A percentile compares a stretch with the other conserved stretches of the same genome.
These are phyloP conservation scores for Porphyrellus cyaneotinctus DNA, from an alignment of 768 basidiomycete genomes.

Conservation along the genomic window DNA sequence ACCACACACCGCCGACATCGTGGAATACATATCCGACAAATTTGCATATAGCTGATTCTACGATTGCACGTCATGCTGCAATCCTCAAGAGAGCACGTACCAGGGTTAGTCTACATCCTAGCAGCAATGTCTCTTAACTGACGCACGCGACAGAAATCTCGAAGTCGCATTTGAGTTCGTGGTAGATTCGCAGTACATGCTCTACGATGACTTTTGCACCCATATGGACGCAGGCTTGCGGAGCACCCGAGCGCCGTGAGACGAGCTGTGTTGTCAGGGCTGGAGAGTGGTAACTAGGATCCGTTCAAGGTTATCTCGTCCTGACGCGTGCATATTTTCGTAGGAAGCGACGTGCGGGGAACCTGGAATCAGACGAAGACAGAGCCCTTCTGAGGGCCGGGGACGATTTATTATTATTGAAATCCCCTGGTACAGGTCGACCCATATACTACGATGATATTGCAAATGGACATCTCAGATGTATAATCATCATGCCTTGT, in stretches of 20 bases:
- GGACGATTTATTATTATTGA: no score
- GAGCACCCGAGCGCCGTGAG: conserved; percentile 75
- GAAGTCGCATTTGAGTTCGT: conserved; percentile 72
- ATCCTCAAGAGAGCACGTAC: conserved; percentile 57
- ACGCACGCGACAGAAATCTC: conserved; percentile 53
- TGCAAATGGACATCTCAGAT: no score
- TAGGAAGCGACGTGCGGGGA: no score
- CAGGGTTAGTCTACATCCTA: conserved; percentile 48
- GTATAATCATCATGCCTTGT: no score
- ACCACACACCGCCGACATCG: conserved; percentile 49
- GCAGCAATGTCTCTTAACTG: background rate
- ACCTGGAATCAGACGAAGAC: no score
- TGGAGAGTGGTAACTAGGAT: conserved; percentile 76
- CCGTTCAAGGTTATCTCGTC: conserved; percentile 51
- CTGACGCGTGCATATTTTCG: conserved; percentile 13
- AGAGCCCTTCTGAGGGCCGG: no score
- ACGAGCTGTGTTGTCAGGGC: conserved; percentile 62
- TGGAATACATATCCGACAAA: conserved; percentile 83
- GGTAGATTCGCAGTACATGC: conserved; percentile 79
- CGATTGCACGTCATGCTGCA: conserved; percentile 74
- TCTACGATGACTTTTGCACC: conserved; percentile 75
- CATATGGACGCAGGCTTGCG: conserved; percentile 55
- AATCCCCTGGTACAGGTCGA: no score
- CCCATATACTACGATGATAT: no score
- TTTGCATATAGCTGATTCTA: conserved; percentile 86